Conservation (phyloP, 2,329 filamentous ascomycete genomes). For the Epicoccum nigrum region DNA sequence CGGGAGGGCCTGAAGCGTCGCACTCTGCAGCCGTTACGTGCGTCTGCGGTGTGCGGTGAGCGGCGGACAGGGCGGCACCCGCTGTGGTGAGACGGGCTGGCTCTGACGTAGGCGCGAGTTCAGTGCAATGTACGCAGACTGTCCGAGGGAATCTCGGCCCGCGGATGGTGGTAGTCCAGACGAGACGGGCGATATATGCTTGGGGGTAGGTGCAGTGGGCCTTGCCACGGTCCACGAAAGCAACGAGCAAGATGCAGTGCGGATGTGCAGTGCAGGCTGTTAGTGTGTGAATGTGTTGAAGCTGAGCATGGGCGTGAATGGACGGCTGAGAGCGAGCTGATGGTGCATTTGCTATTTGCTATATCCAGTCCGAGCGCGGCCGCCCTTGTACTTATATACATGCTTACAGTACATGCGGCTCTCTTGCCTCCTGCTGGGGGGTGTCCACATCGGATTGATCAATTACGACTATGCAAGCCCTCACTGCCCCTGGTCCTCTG, state of each 20-base stretch:
- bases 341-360: conserved; percentile 3
- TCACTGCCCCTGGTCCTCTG: conserved; percentile 12
- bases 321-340: conserved; percentile 1
- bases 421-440: conserved; percentile 9
- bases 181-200: not conserved
- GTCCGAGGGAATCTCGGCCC: conserved; percentile 24
- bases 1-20: conserved; percentile 15
- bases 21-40: conserved; percentile 20
- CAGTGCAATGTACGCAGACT: not conserved
- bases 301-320: not conserved
- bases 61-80: conserved; percentile 20
- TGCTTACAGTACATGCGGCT: conserved; percentile 12
- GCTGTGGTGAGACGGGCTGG: conserved; percentile 25
- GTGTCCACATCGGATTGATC: conserved; percentile 10
- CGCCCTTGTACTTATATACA: conserved; percentile 13
- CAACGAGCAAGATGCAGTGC: too few relatives aligned
- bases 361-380: conserved; percentile 9
- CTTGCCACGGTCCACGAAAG: not conserved
- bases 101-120: conserved; percentile 26
- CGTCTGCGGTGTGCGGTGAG: conserved; percentile 13
- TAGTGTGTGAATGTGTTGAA: too few relatives aligned
- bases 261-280: too few relatives aligned
- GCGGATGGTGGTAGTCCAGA: conserved; percentile 11
- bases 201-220: not conserved
- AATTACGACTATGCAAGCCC: conserved; percentile 16